Base-by-base conservation (phyloP, 2,329 filamentous ascomycete genomes). In the Xylariaceae sp. region DNA sequence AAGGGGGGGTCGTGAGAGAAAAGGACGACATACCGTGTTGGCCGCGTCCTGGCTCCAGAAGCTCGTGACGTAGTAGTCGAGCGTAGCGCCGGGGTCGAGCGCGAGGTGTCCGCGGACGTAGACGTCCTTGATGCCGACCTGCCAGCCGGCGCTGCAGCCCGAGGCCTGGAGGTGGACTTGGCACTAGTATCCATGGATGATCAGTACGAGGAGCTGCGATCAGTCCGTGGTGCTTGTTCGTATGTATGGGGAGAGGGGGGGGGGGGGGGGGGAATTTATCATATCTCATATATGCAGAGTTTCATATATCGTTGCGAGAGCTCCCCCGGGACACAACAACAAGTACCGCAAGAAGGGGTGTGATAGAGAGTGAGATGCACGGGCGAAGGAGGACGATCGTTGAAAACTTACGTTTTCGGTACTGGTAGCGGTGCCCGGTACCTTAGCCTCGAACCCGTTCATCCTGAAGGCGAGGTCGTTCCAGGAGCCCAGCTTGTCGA, bases 1-100 rank as follows among this genome's bases (percentile, higher is more conserved):
- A 26, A 11, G n/a, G n/a, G n/a, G n/a, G n/a, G n/a, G n/a, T n/a
- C 22, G 22, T 26, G 11, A 26, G 22, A 26, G 6, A 11, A n/a
- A 22, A n/a, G 24, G 19, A 24, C 12, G 30, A 17, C 56, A n/a
- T 44, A 68, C 65, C 11, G 62, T 63, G 6, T 50, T 45, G 9
- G 40, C 53, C 1, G 65, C 64, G 18, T 60, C 52, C 49, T 65
- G 52, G 46, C 64, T 66, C 52, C 61, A 68, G 38, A 56, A 68
- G 36, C 56, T 60, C 9, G 58, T 60, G 22, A 64, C 57, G 44
- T 54, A 66, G 43, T 61, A 63, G 12, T 61, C 56, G 19, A 67
- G 40, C 12, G 42, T 34, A 0, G 63, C 59, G 22, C 62, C 62
- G 0, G 64, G 58, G 28, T 56, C 51, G 6, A 67, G 56, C 2